Conservation (phyloP, 2,329 filamentous ascomycete species). For the Phyllosticta citribraziliensis region DNA sequence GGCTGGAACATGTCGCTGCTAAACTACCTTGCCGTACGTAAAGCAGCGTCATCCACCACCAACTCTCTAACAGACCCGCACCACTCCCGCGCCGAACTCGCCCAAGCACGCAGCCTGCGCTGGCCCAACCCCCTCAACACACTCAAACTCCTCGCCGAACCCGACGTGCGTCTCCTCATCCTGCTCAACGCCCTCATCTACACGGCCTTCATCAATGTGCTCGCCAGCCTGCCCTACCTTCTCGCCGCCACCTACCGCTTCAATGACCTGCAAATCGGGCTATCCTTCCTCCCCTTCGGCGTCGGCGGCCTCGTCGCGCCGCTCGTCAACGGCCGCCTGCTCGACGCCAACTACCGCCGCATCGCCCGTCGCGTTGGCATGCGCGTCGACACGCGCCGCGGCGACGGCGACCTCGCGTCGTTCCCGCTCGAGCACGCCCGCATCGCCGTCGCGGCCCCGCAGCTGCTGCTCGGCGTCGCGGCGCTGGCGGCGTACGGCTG, state of each 20-base stretch:
- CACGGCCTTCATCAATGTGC: slow-evolving; percentile 34
- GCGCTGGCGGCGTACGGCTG: slow-evolving; percentile 30
- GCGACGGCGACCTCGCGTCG: slow-evolving; percentile 34
- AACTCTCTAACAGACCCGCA: not conserved
- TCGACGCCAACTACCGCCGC: slow-evolving; percentile 64
- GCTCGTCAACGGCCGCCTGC: slow-evolving; percentile 41
- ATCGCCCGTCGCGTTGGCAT: slow-evolving; percentile 53
- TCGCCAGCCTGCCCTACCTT: slow-evolving; percentile 34
- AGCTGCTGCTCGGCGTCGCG: slow-evolving; percentile 23
- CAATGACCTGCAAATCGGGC: slow-evolving; percentile 37
- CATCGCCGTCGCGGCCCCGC: slow-evolving; percentile 25
- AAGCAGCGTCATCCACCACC: not conserved
- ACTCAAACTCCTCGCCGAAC: slow-evolving; percentile 30
- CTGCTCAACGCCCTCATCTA: slow-evolving; percentile 32
- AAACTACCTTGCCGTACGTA: slow-evolving; percentile 21
- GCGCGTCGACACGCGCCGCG: slow-evolving; percentile 47
- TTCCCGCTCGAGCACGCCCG: slow-evolving; percentile 41
- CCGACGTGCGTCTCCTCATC: slow-evolving; percentile 30
- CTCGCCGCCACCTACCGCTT: slow-evolving; percentile 38
- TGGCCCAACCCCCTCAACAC: slow-evolving; percentile 37
- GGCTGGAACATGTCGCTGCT: slow-evolving; percentile 20
- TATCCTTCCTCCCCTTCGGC: slow-evolving; percentile 31
- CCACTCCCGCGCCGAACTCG: slow-evolving; percentile 17
- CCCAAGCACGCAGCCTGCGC: slow-evolving; percentile 24
- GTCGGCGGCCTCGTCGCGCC: slow-evolving; percentile 28